Evolutionary conservation across 2,329 filamentous ascomycete species (phyloP).

Genomic region (Sarocladium brachiariae): DNA sequence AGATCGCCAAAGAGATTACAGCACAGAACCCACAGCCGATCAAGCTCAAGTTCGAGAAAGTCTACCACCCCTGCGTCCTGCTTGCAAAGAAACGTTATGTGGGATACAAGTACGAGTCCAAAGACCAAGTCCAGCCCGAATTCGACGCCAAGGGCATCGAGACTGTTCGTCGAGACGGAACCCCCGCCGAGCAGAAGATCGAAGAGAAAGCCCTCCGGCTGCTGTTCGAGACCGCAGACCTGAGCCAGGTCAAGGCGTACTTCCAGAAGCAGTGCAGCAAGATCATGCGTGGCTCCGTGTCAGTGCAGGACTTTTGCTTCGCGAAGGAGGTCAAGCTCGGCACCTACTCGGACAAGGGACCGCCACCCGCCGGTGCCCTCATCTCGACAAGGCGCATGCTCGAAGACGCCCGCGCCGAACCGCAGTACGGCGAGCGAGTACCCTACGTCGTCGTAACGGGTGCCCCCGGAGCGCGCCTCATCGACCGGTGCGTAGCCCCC

Average conservation of each 20-base stretch:
- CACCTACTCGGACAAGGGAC: constrained; percentile 70
- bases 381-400: constrained; percentile 85
- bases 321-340: constrained; percentile 87
- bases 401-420: constrained; percentile 76
- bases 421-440: constrained; percentile 90
- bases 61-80: constrained; percentile 91
- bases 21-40: constrained; percentile 84
- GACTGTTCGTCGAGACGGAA: constrained; percentile 90
- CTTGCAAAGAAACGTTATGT: constrained; percentile 97
- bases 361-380: constrained; percentile 77
- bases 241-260: constrained; percentile 82
- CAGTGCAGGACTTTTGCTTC: constrained; percentile 93
- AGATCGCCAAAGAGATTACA: constrained; percentile 83
- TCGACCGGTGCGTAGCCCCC: constrained; percentile 85
- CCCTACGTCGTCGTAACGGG: constrained; percentile 92
- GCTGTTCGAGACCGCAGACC: constrained; percentile 82
- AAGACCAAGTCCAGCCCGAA: constrained; percentile 68
- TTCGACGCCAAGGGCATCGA: constrained; percentile 99
- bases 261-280: constrained; percentile 87
- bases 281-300: constrained; percentile 83
- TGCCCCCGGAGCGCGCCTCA: constrained; percentile 74
- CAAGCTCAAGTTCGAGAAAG: constrained; percentile 97
- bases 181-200: constrained; percentile 91
- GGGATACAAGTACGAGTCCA: constrained; percentile 89
- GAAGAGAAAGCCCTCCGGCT: constrained; percentile 86